Evolutionary conservation across 495 filamentous ascomycete species (phyloP).

Genomic region (Friedmanniomyces simplex): DNA sequence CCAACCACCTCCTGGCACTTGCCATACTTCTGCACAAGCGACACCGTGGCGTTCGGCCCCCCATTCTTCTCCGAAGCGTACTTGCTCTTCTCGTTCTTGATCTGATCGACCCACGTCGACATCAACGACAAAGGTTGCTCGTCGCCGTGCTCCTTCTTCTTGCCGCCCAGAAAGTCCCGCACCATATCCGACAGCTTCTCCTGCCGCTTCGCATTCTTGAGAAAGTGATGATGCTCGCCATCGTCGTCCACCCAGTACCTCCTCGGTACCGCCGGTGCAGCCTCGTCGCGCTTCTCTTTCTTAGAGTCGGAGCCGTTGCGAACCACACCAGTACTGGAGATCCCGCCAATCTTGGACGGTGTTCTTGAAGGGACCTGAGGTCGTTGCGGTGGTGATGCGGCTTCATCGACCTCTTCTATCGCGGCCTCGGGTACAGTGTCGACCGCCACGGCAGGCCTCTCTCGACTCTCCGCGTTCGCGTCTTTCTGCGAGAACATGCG

Average conservation of each 20-base stretch:
- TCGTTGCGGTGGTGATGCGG: conserved; percentile 7
- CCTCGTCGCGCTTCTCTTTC: conserved; percentile 22
- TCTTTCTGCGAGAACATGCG: conserved; percentile 32
- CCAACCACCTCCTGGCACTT: conserved; percentile 98
- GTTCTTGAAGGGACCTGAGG: conserved; percentile 20
- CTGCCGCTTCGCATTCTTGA: conserved; percentile 79
- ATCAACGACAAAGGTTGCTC: conserved; percentile 82
- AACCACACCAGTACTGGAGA: conserved; percentile 19
- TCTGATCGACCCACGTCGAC: conserved; percentile 90
- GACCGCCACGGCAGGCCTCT: not conserved
- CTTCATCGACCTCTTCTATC: conserved; percentile 15
- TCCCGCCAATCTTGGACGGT: conserved; percentile 16
- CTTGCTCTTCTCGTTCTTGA: conserved; percentile 76
- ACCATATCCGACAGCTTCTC: conserved; percentile 93
- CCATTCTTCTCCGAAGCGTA: conserved; percentile 66
- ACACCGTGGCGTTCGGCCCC: conserved; percentile 63
- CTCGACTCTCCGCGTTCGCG: conserved; percentile 20
- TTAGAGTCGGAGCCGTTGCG: conserved; percentile 24
- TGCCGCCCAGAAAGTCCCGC: conserved; percentile 65
- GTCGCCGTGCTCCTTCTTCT: conserved; percentile 58
- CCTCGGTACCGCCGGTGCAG: conserved; percentile 30
- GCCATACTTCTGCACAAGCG: conserved; percentile 91
- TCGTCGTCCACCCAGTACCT: conserved; percentile 52
- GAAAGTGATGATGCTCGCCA: conserved; percentile 72
- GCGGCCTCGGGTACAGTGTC: conserved; percentile 20